phyloP scores from a whole-genome alignment of 371 early-diverging fungal species.

The Syncephalis plumigaleata region DNA sequence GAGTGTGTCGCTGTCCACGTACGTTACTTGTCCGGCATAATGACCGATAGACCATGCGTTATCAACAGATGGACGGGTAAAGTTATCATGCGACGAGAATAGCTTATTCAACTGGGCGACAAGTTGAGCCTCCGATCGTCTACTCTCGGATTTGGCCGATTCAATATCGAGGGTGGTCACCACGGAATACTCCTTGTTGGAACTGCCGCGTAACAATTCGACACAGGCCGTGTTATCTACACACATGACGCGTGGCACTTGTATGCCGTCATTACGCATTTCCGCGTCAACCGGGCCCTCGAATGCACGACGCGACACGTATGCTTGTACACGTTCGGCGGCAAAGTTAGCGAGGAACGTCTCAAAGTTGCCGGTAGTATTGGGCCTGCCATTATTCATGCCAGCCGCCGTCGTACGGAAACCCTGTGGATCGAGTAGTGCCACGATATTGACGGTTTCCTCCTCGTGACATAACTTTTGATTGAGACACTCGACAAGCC shows the following conservation, averaged over 20 bases:
- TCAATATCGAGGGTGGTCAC: neutral
- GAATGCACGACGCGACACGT: slow-evolving; percentile 47
- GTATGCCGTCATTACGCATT: slow-evolving; percentile 33
- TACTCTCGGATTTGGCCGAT: slow-evolving; percentile 27
- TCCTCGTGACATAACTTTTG: slow-evolving; percentile 41
- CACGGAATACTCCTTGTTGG: neutral
- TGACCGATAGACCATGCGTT: slow-evolving; percentile 34
- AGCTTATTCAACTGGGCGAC: slow-evolving; percentile 18
- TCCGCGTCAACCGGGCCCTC: slow-evolving; percentile 25
- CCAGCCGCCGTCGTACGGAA: slow-evolving; percentile 29
- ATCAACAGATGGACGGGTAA: slow-evolving; percentile 1
- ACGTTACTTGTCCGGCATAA: slow-evolving; percentile 47
- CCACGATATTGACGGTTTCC: slow-evolving; percentile 51
- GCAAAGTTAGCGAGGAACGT: slow-evolving; percentile 63
- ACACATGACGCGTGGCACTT: slow-evolving; percentile 23
- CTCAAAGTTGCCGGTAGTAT: slow-evolving; percentile 26
- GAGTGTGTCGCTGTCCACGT: slow-evolving; percentile 48
- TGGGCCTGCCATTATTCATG: slow-evolving; percentile 11
- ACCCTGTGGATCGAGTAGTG: slow-evolving; percentile 50
- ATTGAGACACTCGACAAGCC: slow-evolving; percentile 82
- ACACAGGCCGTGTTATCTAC: slow-evolving; percentile 28
- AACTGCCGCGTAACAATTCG: slow-evolving; percentile 20
- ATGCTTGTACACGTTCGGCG: slow-evolving; percentile 62
- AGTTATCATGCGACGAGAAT: slow-evolving; percentile 19
- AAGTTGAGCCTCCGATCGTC: slow-evolving; percentile 19